Conservation (phyloP, 2,329 filamentous ascomycete genomes). For the Monilinia vaccinii-corymbosi region DNA sequence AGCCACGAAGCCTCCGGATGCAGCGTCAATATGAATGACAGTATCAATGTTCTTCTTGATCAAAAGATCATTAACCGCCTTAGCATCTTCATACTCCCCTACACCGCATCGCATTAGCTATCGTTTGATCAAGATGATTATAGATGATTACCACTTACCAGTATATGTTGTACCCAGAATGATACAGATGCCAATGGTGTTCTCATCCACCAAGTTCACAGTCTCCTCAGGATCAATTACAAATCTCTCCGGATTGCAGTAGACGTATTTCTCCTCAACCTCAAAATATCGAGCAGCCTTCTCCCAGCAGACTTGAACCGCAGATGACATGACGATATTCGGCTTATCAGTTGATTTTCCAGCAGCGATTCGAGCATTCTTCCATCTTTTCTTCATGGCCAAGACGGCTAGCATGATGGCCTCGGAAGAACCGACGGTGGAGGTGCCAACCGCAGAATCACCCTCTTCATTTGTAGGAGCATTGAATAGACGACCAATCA, state of each 20-base stretch:
- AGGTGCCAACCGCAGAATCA: conserved; percentile 70
- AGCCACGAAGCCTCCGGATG: conserved; percentile 84
- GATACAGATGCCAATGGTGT: conserved; percentile 81
- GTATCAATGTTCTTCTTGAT: conserved; percentile 65
- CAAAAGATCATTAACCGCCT: conserved; percentile 82
- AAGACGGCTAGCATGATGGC: conserved; percentile 75
- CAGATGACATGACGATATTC: conserved; percentile 92
- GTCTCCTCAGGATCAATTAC: conserved; percentile 56
- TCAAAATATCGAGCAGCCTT: conserved; percentile 88
- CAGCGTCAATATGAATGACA: conserved; percentile 90
- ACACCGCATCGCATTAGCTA: not conserved
- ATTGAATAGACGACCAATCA: conserved; percentile 86
- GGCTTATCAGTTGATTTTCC: conserved; percentile 74
- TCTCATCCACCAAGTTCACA: conserved; percentile 53
- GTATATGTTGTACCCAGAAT: conserved; percentile 94
- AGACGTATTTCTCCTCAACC: conserved; percentile 76
- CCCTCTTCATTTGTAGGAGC: conserved; percentile 50
- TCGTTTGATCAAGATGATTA: too few relatives aligned
- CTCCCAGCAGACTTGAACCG: conserved; percentile 96
- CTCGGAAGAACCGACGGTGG: conserved; percentile 82
- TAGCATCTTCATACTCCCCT: conserved; percentile 79
- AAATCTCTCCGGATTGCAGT: conserved; percentile 51
- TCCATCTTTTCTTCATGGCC: conserved; percentile 94
- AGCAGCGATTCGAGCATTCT: conserved; percentile 72
- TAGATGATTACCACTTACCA: too few relatives aligned